These are phyloP conservation scores for Bruguiera sexangula DNA, from an alignment of 345 rosid genomes.

Conservation along the genomic window DNA sequence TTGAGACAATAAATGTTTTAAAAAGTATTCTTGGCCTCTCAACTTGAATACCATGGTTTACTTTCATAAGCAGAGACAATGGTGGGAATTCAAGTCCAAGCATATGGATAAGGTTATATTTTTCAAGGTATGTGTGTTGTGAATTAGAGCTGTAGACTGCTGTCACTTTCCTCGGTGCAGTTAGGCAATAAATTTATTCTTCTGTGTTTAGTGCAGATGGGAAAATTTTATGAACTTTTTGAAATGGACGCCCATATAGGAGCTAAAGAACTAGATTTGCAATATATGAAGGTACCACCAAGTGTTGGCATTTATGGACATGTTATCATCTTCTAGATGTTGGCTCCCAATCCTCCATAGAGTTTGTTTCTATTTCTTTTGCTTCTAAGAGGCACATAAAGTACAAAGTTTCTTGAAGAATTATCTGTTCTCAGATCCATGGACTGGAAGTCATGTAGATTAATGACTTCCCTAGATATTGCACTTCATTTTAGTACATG, in stretches of 20 bases:
- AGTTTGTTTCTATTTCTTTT: too few relatives aligned
- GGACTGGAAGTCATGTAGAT: neutral
- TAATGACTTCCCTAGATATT: neutral
- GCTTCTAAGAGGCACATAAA: too few relatives aligned
- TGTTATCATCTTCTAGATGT: neutral
- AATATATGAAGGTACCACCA: conserved; percentile 88
- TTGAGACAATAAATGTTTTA: conserved; percentile 12
- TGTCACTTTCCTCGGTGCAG: conserved; percentile 1
- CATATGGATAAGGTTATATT: conserved; percentile 98
- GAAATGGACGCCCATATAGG: conserved; percentile 99
- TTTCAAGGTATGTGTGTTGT: conserved; percentile 64
- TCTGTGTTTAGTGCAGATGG: conserved; percentile 61
- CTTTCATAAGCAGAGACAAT: conserved; percentile 68
- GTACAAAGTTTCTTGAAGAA: too few relatives aligned
- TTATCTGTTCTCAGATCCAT: neutral
- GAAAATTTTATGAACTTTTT: conserved; percentile 95
- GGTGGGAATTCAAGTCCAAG: conserved; percentile 99
- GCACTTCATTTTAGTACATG: conserved; percentile 8
- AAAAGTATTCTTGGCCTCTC: conserved; percentile 5
- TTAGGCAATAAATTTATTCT: conserved; percentile 5
- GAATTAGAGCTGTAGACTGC: neutral
- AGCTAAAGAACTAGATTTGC: conserved; percentile 86
- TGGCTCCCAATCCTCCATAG: neutral
- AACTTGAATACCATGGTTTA: conserved; percentile 16
- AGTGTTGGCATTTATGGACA: neutral